Evolutionary conservation across 352 stramenopile genomes (phyloP).

Genomic region (Pythium volutum): DNA sequence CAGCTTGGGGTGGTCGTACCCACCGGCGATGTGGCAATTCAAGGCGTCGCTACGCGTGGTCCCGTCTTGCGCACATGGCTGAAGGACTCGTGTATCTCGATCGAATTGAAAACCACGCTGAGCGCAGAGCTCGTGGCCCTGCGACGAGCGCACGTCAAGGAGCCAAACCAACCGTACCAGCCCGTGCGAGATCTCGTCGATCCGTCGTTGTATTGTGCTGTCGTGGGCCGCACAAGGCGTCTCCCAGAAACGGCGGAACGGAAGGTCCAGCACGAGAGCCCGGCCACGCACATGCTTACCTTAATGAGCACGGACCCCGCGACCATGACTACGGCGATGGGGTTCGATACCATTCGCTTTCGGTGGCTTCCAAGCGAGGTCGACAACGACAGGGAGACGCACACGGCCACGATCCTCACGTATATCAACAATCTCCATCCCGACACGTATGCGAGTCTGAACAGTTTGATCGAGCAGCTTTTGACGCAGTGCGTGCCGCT

Average conservation of each 20-base stretch:
- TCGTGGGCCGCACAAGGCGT: neutral
- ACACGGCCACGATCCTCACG: slow-evolving; percentile 10
- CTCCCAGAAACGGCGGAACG: neutral
- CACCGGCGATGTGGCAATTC: too few relatives aligned
- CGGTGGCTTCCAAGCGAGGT: neutral
- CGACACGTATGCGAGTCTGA: slow-evolving; percentile 9
- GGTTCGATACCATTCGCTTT: neutral
- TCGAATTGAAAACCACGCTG: neutral
- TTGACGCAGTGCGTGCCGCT: slow-evolving; percentile 27
- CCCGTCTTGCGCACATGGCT: neutral
- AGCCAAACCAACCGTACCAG: too few relatives aligned
- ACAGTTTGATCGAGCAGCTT: slow-evolving; percentile 22
- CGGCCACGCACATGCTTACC: neutral
- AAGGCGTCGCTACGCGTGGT: neutral
- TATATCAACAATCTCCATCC: slow-evolving; percentile 45
- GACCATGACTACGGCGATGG: too few relatives aligned
- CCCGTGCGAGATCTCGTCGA: neutral
- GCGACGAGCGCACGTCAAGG: too few relatives aligned
- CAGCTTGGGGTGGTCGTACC: neutral
- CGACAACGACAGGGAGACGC: neutral
- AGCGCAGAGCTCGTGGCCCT: neutral
- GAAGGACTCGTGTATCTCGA: neutral
- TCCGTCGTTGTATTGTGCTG: neutral
- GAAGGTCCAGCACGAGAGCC: neutral
- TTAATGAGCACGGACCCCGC: too few relatives aligned